Evolutionary conservation across 345 rosid species (phyloP), one percentile per base, ranked within the genome.

Genomic region (Mallotus nudiflorus): DNA sequence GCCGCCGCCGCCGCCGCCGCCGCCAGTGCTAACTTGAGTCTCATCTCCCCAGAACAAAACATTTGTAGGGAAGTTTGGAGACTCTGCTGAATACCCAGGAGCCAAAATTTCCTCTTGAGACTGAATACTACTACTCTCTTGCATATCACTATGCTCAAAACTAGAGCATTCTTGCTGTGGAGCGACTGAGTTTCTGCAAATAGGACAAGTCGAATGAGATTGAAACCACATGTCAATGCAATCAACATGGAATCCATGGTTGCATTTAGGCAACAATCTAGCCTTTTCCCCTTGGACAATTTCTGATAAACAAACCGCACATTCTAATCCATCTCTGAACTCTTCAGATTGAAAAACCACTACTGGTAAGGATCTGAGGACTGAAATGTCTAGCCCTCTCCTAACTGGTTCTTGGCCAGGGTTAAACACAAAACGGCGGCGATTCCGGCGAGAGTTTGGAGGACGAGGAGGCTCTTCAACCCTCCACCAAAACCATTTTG

Each of bases 11-110:
- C 22, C 33, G 18, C n/a, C 45, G n/a, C 49, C 68, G 35, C 78
- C 81, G 18, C 86, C 82, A 8, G 85, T 80, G 68, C 88, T 87
- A 54, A 88, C 91, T 57, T 78, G 96, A 81, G 79, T 83, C 40
- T 87, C 84, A 27, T 87, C 85, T 2, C 94, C 98, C 97, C 95
- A 88, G 66, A 91, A 86, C 95, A 94, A 73, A 57, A 91, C 90
- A 72, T 91, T 94, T 6, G 98, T 91, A 2, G 98, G 93, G 18
- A 89, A 91, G n/a, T 83, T 79, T 44, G 88, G 83, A 69, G 92
- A 78, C 24, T 90, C 92, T 19, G 72, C 42, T 0, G 88, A 59
- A 69, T 76, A 16, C 73, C 75, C 87, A 68, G 84, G 77, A 46
- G 35, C 77, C 70, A 66, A 74, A 76, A 25, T 62, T 28, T 84